A percentile compares a stretch with the other conserved stretches of the same genome.
Evolutionary conservation across 2,329 filamentous ascomycete species (phyloP).

Genomic region (Penicillium capsulatum): DNA sequence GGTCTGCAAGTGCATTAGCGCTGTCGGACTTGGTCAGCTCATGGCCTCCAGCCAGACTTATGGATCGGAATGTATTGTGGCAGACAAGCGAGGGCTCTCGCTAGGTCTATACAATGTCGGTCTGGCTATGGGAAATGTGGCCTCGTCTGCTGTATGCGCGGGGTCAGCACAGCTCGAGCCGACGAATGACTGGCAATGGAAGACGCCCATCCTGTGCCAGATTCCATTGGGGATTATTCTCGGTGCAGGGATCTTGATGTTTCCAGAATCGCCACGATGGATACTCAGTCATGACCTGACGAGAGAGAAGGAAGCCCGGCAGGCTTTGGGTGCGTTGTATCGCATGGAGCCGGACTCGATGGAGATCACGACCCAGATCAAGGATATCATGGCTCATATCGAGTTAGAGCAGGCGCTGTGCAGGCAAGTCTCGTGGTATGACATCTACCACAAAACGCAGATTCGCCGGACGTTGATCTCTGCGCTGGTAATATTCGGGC

Average conservation of each 20-base stretch:
- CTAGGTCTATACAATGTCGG: constrained; percentile 27
- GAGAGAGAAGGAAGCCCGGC: constrained; percentile 20
- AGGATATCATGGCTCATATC: constrained; percentile 24
- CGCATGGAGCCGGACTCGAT: constrained; percentile 18
- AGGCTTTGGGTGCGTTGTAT: constrained; percentile 21
- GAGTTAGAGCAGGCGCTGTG: constrained; percentile 16
- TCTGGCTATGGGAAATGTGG: constrained; percentile 25
- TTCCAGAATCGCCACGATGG: constrained; percentile 28
- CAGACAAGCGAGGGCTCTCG: constrained; percentile 21
- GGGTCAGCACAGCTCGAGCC: constrained; percentile 23
- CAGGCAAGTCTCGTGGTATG: constrained; percentile 16
- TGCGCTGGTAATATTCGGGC: constrained; percentile 24
- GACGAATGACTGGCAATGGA: constrained; percentile 28
- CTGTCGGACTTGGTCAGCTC: constrained; percentile 22
- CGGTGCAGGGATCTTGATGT: constrained; percentile 23
- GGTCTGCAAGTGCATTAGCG: constrained; percentile 26
- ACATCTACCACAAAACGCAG: constrained; percentile 23
- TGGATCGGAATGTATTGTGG: constrained; percentile 24
- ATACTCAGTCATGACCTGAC: constrained; percentile 15
- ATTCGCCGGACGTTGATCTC: constrained; percentile 22
- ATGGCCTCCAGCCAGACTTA: constrained; percentile 18
- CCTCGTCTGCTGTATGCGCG: constrained; percentile 25
- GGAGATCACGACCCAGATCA: constrained; percentile 22
- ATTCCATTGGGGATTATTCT: constrained; percentile 27
- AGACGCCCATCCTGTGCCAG: constrained; percentile 29